A percentile compares a stretch with the other conserved stretches of the same genome.
Conservation (phyloP, 345 rosid species). For the Gynandropsis gynandra region DNA sequence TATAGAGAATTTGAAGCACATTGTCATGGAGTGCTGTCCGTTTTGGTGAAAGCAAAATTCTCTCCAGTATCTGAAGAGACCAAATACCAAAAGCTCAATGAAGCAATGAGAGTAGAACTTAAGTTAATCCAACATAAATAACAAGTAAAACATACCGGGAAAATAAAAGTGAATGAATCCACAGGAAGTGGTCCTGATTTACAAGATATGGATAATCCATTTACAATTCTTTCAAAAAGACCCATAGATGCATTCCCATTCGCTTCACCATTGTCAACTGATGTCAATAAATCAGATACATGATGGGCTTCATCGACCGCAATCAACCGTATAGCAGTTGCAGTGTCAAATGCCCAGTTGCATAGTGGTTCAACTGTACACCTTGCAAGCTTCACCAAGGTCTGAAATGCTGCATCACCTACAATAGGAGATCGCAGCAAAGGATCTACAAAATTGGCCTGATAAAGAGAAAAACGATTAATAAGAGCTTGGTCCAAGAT, state of each 20-base stretch:
- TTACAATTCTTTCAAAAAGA: slow-evolving; percentile 74
- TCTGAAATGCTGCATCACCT: slow-evolving; percentile 66
- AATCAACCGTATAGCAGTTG: slow-evolving; percentile 80
- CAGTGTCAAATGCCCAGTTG: slow-evolving; percentile 90
- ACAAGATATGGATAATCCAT: slow-evolving; percentile 65
- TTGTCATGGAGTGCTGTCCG: slow-evolving; percentile 78
- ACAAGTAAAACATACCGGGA: slow-evolving; percentile 55
- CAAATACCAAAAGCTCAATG: slow-evolving; percentile 10
- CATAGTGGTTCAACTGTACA: slow-evolving; percentile 81
- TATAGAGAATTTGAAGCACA: slow-evolving; percentile 67
- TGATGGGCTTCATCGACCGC: slow-evolving; percentile 48
- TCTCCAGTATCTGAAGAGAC: slow-evolving; percentile 76
- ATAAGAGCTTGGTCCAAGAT: slow-evolving; percentile 12
- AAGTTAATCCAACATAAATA: background rate
- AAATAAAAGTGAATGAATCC: slow-evolving; percentile 84
- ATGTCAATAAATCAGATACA: slow-evolving; percentile 43
- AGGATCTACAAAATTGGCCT: slow-evolving; percentile 83
- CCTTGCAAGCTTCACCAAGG: slow-evolving; percentile 74
- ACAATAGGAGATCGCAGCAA: slow-evolving; percentile 75
- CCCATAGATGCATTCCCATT: slow-evolving; percentile 42
- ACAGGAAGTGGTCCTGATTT: slow-evolving; percentile 93
- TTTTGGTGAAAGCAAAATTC: slow-evolving; percentile 63
- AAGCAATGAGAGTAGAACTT: slow-evolving; percentile 1
- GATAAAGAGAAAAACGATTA: slow-evolving; percentile 20
- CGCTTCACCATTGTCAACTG: slow-evolving; percentile 41